These are phyloP conservation scores for Sugiyamaella japonica DNA, from an alignment of 1,139 yeast species.

Conservation along the genomic window DNA sequence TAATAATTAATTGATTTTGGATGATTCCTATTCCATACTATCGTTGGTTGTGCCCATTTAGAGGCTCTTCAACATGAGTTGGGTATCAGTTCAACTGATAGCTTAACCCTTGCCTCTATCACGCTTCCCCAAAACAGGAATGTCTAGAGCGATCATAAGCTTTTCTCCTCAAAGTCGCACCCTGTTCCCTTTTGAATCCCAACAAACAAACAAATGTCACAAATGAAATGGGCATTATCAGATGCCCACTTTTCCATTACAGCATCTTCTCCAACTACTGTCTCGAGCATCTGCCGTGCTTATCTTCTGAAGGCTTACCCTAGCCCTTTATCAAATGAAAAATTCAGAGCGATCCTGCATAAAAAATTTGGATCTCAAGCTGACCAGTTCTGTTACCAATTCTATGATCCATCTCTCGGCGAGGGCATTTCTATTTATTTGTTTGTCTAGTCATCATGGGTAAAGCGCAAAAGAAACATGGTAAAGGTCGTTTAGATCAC, in stretches of 20 bases:
- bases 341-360: slow-evolving; percentile 1
- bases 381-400: background rate
- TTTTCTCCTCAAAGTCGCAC: too few relatives aligned
- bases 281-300: background rate
- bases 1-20: too few relatives aligned
- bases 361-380: slow-evolving; percentile 7
- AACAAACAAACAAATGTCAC: too few relatives aligned
- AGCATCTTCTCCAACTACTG: too few relatives aligned
- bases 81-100: too few relatives aligned
- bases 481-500: slow-evolving; percentile 98
- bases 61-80: too few relatives aligned
- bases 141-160: too few relatives aligned
- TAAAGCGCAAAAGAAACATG: slow-evolving; percentile 90
- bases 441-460: slow-evolving; percentile 54
- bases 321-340: slow-evolving; percentile 10
- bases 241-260: too few relatives aligned
- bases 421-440: background rate
- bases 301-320: background rate
- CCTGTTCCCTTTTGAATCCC: too few relatives aligned
- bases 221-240: too few relatives aligned
- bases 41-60: too few relatives aligned
- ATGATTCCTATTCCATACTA: too few relatives aligned
- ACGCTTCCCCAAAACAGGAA: background rate
- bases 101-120: background rate
- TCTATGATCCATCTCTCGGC: background rate